These are phyloP conservation scores for Hexamita inflata DNA, from an alignment of 208 protist genomes.

Conservation along the genomic window DNA sequence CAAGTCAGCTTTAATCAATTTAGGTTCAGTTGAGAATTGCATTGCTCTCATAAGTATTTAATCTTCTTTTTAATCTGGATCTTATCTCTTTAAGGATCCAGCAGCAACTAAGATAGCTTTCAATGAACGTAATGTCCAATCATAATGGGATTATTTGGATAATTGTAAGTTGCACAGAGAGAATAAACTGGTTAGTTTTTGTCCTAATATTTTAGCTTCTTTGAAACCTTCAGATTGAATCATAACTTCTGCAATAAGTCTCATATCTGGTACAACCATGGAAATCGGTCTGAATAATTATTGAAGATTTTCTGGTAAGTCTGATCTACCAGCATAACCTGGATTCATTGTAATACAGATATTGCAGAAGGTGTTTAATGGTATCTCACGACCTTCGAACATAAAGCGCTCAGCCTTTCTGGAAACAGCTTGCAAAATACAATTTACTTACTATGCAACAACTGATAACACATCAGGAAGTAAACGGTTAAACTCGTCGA, in stretches of 20 bases:
- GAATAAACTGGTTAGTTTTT: slow-evolving; percentile 86
- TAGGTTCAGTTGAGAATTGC: slow-evolving; percentile 85
- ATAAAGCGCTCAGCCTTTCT: slow-evolving; percentile 69
- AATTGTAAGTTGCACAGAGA: slow-evolving; percentile 82
- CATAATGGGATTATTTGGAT: slow-evolving; percentile 72
- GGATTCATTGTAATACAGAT: slow-evolving; percentile 96
- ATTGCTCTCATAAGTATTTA: slow-evolving; percentile 78
- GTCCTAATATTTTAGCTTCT: slow-evolving; percentile 44
- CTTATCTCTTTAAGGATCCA: slow-evolving; percentile 71
- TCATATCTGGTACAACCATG: slow-evolving; percentile 88
- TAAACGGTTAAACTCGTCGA: slow-evolving; percentile 91
- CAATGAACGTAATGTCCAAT: slow-evolving; percentile 84
- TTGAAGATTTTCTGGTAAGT: slow-evolving; percentile 88
- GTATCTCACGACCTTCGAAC: slow-evolving; percentile 71
- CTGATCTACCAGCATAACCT: slow-evolving; percentile 79
- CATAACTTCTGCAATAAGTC: slow-evolving; percentile 84
- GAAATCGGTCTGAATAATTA: slow-evolving; percentile 82
- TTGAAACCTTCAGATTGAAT: slow-evolving; percentile 86
- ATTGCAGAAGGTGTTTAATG: slow-evolving; percentile 74
- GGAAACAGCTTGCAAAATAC: slow-evolving; percentile 75
- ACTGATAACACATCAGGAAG: slow-evolving; percentile 89
- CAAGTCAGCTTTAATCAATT: slow-evolving; percentile 82
- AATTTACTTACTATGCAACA: slow-evolving; percentile 88
- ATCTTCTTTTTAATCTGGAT: slow-evolving; percentile 70
- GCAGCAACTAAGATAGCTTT: slow-evolving; percentile 81